Conservation (phyloP, 768 basidiomycete species). For the Scleroderma bovista region DNA sequence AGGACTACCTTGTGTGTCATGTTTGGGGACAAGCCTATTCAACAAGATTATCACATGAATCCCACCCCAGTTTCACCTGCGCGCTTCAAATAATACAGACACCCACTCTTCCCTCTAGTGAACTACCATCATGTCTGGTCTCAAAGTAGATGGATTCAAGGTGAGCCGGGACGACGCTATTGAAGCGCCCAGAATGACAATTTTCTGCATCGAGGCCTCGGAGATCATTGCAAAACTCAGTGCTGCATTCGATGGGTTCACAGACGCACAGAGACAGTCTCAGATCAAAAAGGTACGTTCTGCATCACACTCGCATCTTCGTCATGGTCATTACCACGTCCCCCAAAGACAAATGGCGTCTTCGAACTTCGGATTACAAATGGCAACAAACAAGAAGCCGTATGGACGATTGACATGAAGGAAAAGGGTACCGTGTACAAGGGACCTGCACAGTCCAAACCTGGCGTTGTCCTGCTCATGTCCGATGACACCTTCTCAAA, state of each 20-base stretch:
- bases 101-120: not conserved
- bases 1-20: no score
- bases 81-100: no score
- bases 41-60: no score
- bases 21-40: no score
- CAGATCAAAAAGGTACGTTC: constrained; percentile 68
- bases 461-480: constrained; percentile 79
- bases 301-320: not conserved
- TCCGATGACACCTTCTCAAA: constrained; percentile 70
- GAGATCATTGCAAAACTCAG: constrained; percentile 54
- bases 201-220: constrained; percentile 52
- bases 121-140: constrained; percentile 51
- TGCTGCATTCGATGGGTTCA: constrained; percentile 46
- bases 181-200: not conserved
- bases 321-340: not conserved
- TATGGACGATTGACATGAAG: constrained; percentile 94
- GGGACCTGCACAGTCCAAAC: constrained; percentile 55
- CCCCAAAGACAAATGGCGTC: constrained; percentile 72
- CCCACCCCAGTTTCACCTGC: no score
- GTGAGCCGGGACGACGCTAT: constrained; percentile 27
- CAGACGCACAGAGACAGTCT: constrained; percentile 55
- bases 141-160: constrained; percentile 75
- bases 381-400: constrained; percentile 58
- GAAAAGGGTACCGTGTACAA: constrained; percentile 72
- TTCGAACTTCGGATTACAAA: constrained; percentile 84